These are phyloP conservation scores for Termitomyces sp. DNA, from an alignment of 768 basidiomycete species.

Conservation along the genomic window DNA sequence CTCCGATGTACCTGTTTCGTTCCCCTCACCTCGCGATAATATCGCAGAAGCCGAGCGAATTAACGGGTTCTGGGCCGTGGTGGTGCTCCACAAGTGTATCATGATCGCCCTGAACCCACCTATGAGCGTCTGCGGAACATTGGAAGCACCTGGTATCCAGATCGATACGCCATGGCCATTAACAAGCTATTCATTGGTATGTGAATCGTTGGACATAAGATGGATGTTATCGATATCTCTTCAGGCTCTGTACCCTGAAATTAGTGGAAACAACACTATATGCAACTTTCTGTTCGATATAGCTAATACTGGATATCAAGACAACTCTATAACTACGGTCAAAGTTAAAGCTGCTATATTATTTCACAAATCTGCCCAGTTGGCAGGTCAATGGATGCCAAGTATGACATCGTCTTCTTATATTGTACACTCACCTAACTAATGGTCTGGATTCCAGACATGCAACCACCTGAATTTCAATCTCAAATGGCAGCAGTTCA, in stretches of 20 bases:
- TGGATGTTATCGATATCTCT: conserved; percentile 9
- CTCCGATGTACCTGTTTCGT: conserved; percentile 35
- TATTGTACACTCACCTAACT: background rate
- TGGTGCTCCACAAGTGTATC: conserved; percentile 52
- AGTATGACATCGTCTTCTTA: conserved; percentile 21
- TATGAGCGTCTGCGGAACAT: conserved; percentile 44
- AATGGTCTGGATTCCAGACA: conserved; percentile 24
- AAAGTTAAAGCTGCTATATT: conserved; percentile 51
- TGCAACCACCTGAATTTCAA: conserved; percentile 33
- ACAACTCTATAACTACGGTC: conserved; percentile 33
- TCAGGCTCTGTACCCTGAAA: conserved; percentile 40
- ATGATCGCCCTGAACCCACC: conserved; percentile 48
- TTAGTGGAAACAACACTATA: conserved; percentile 42
- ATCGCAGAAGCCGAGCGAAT: conserved; percentile 65
- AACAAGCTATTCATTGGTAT: conserved; percentile 30
- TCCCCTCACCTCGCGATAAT: conserved; percentile 33
- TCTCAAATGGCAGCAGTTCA: conserved; percentile 38
- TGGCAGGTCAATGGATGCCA: conserved; percentile 42
- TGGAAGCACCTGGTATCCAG: conserved; percentile 43
- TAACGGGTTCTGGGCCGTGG: conserved; percentile 61
- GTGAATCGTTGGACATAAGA: conserved; percentile 8
- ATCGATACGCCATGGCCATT: conserved; percentile 53
- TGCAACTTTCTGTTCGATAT: conserved; percentile 39
- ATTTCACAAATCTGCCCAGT: conserved; percentile 50
- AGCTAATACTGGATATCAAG: conserved; percentile 24